Conservation (phyloP, 345 rosid genomes). For the Ceriops zippeliana region DNA sequence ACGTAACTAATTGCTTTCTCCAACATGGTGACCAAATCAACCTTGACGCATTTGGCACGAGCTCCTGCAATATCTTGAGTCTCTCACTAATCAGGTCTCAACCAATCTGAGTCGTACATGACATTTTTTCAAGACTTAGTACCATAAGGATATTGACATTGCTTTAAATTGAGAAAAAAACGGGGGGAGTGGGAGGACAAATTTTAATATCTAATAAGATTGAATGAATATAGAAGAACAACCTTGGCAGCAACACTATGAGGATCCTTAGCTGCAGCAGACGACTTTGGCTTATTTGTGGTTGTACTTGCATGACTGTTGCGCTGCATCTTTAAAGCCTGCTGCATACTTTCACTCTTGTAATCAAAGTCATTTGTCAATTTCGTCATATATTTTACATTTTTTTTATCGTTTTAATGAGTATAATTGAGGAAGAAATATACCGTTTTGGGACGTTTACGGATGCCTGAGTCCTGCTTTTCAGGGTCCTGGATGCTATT, state of each 20-base stretch:
- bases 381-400: neutral
- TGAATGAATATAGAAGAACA: slow-evolving; percentile 7
- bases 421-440: neutral
- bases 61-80: slow-evolving; percentile 73
- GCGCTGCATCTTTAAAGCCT: slow-evolving; percentile 53
- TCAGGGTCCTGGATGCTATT: slow-evolving; percentile 41
- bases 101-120: slow-evolving; percentile 50
- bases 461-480: slow-evolving; percentile 35
- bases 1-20: slow-evolving; percentile 91
- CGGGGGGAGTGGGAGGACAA: too few relatives aligned
- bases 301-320: slow-evolving; percentile 6
- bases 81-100: slow-evolving; percentile 88
- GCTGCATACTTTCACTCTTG: slow-evolving; percentile 49
- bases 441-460: slow-evolving; percentile 61
- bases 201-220: neutral
- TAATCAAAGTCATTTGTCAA: neutral
- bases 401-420: neutral
- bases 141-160: neutral
- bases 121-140: slow-evolving; percentile 1
- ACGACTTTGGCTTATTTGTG: slow-evolving; percentile 49
- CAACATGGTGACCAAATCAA: slow-evolving; percentile 92
- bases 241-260: slow-evolving; percentile 98
- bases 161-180: neutral
- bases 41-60: slow-evolving; percentile 90
- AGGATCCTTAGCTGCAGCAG: slow-evolving; percentile 63